Evolutionary conservation across 176 grass and related monocot genomes (phyloP), one percentile per base, ranked within the genome.

Genomic region (Alloteropsis semialata): DNA sequence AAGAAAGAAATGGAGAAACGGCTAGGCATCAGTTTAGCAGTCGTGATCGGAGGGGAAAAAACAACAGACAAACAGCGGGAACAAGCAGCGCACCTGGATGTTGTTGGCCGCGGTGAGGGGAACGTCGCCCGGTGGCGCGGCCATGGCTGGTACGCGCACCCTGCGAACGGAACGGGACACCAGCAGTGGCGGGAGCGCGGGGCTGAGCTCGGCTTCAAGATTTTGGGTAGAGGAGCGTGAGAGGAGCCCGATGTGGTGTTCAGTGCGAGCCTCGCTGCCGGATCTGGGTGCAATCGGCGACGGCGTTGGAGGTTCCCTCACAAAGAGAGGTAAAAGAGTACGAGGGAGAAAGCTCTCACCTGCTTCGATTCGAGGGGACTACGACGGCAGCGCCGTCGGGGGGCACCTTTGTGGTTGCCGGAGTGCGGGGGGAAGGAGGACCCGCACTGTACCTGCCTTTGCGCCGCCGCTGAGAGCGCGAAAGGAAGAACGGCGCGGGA

Each of bases 91-190:
- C 53, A 76, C 86, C 79, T 82, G 70, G 42, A 87, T 82, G n/a
- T 87, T 87, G 64, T 49, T 77, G 33, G 79, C 79, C 32, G 86
- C 72, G 16, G 79, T 82, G 44, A 87, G 86, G 19, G 79, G 33
- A 24, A 42, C 72, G 27, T 87, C 79, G 32, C 24, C 4, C 5
- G 63, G 49, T 1, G 72, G 53, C 46, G 42, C 2, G 2, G 54
- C 19, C 76, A 80, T 80, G 58, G 25, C 43, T 30, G 17, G 29
- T 46, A 14, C 4, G 43, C 25, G 5, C 28, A 34, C 29, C 27
- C 33, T 27, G 25, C 24, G 25, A 17, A 32, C 14, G 41, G 22
- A 14, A 24, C 39, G 13, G 11, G 7, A 27, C 3, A n/a, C 3
- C 10, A 30, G 25, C 13, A 3, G 24, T 4, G 6, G 15, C 2